A percentile compares a stretch with the other conserved stretches of the same genome.
Conservation (phyloP, 148 eudicot species). For the Polygonum aviculare region DNA sequence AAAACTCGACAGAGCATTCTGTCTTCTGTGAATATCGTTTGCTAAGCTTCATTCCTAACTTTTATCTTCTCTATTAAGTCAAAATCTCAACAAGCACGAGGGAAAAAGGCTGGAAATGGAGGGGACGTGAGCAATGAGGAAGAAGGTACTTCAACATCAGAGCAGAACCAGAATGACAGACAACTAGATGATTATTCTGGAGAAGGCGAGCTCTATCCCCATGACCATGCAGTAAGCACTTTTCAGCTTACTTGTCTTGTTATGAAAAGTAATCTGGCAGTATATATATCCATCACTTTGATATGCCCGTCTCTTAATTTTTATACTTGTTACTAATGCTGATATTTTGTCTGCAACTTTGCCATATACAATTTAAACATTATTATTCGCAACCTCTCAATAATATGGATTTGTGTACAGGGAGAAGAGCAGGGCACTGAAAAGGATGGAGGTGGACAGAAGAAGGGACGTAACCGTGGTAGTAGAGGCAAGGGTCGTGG, state of each 20-base stretch:
- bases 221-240: slow-evolving; percentile 46
- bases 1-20: background rate
- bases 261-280: background rate
- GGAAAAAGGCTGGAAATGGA: slow-evolving; percentile 58
- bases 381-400: background rate
- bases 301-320: background rate
- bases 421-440: slow-evolving; percentile 47
- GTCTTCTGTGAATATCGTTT: background rate
- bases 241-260: background rate
- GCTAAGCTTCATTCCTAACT: background rate
- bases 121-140: slow-evolving; percentile 44
- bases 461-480: slow-evolving; percentile 59
- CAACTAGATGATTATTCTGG: slow-evolving; percentile 37
- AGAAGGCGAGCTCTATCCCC: slow-evolving; percentile 32
- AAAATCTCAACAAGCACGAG: slow-evolving; percentile 48
- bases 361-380: background rate
- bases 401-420: slow-evolving; percentile 21
- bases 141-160: slow-evolving; percentile 50
- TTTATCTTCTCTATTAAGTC: slow-evolving; percentile 27
- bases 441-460: slow-evolving; percentile 38
- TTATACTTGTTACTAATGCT: background rate
- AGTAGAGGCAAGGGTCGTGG: slow-evolving; percentile 68
- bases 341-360: background rate
- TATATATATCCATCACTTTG: background rate
- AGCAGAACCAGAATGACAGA: slow-evolving; percentile 47